phyloP scores from a whole-genome alignment of 192 early-diverging fungal genomes.

The Coemansia sp. region DNA sequence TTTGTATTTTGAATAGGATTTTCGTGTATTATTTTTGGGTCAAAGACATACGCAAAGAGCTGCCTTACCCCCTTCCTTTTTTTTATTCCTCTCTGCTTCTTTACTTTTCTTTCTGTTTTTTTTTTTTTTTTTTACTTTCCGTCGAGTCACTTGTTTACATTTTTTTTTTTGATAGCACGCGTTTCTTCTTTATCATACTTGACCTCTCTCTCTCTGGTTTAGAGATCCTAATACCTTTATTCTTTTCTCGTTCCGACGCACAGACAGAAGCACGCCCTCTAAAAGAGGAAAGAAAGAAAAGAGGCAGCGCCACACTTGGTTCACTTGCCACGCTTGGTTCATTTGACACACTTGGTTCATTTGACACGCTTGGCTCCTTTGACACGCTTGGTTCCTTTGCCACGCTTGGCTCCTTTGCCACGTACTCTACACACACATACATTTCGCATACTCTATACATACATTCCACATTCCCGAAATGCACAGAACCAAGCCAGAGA shows the following conservation, averaged over 20 bases:
- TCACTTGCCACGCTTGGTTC: no score
- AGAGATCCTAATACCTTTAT: neutral
- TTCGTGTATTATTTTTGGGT: no score
- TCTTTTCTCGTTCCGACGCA: neutral
- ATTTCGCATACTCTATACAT: neutral
- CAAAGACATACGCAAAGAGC: no score
- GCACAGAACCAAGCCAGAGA: constrained; percentile 48
- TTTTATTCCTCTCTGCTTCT: constrained; percentile 5
- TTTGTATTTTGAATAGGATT: no score
- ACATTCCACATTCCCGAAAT: constrained; percentile 18
- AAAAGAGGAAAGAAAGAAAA: neutral
- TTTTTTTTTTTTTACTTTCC: constrained; percentile 9
- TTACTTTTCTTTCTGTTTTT: neutral
- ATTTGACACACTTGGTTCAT: no score
- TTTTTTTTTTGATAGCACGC: neutral
- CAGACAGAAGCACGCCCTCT: neutral
- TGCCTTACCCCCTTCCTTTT: constrained; percentile 4
- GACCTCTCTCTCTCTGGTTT: neutral
- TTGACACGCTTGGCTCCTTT: no score
- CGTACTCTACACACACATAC: no score
- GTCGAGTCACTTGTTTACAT: no score
- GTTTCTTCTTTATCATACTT: neutral
- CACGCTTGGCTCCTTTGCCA: no score
- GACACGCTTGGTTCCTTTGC: no score
- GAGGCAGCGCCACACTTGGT: no score